Conservation (phyloP, 306 rosid species). For the Albizia julibrissin region DNA sequence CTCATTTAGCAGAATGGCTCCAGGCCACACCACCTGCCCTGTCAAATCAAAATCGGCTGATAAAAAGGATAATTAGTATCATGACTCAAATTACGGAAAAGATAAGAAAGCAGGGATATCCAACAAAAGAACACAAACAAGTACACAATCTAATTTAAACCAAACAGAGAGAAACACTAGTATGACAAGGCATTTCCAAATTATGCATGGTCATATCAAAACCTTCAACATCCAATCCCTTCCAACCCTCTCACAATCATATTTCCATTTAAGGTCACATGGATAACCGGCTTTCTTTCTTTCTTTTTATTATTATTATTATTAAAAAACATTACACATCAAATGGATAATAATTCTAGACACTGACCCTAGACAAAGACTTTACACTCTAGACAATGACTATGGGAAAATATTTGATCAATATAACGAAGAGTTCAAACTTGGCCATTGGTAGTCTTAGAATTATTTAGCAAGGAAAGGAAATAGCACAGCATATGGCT, state of each 20-base stretch:
- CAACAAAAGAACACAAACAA: neutral
- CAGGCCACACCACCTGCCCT: slow-evolving; percentile 98
- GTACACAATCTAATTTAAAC: slow-evolving; percentile 1
- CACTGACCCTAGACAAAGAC: neutral
- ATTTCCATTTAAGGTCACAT: neutral
- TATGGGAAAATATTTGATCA: neutral
- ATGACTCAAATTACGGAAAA: neutral
- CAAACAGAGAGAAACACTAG: neutral
- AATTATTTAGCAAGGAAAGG: neutral
- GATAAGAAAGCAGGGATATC: slow-evolving; percentile 14
- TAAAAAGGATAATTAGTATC: slow-evolving; percentile 42
- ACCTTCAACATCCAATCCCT: neutral
- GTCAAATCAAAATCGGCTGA: slow-evolving; percentile 97
- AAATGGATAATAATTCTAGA: slow-evolving; percentile 3
- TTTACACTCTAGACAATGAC: neutral
- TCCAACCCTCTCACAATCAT: neutral
- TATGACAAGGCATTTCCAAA: neutral
- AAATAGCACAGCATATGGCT: neutral
- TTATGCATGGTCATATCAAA: neutral
- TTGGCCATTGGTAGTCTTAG: neutral
- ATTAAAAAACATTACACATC: neutral
- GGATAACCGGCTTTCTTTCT: neutral
- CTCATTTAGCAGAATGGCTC: slow-evolving; percentile 86
- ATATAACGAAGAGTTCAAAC: slow-evolving; percentile 12
- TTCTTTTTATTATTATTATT: too few relatives aligned